These are phyloP conservation scores for Poterioochromonas sp. DNA, from an alignment of 352 stramenopile species.

Conservation along the genomic window DNA sequence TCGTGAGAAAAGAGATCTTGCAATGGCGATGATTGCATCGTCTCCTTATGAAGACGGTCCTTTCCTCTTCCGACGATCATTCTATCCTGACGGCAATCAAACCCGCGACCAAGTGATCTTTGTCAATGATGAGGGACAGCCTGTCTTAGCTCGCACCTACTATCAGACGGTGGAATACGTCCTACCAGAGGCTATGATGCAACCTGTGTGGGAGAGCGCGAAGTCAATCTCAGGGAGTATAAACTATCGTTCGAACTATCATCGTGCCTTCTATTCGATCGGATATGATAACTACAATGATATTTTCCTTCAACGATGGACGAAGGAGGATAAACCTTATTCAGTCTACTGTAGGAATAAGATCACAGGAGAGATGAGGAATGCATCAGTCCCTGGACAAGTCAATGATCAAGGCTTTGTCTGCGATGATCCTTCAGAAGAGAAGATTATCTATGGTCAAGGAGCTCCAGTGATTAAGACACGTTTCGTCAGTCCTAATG, in stretches of 20 bases:
- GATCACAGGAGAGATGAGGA: conserved; percentile 40
- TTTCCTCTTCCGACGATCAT: conserved; percentile 71
- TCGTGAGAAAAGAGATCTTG: conserved; percentile 67
- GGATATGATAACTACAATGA: conserved; percentile 92
- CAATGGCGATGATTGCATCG: conserved; percentile 72
- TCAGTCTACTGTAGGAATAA: conserved; percentile 67
- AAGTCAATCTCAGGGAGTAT: conserved; percentile 51
- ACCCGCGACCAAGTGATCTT: conserved; percentile 84
- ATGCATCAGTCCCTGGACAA: conserved; percentile 33
- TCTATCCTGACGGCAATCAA: conserved; percentile 90
- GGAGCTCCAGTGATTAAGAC: conserved; percentile 51
- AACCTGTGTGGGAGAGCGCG: conserved; percentile 90
- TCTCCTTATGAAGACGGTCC: conserved; percentile 76
- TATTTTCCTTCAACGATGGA: conserved; percentile 89
- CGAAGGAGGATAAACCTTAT: conserved; percentile 83
- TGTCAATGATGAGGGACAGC: conserved; percentile 47
- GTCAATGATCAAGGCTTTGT: conserved; percentile 42
- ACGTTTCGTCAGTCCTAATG: conserved; percentile 79
- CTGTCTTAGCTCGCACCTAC: conserved; percentile 83
- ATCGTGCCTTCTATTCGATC: conserved; percentile 80
- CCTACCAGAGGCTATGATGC: conserved; percentile 84
- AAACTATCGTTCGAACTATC: conserved; percentile 87
- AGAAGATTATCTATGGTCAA: conserved; percentile 52
- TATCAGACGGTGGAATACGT: conserved; percentile 88
- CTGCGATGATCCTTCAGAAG: conserved; percentile 44